phyloP scores from a whole-genome alignment of 805 yeast genomes.

The Kazachstania psychrophila region DNA sequence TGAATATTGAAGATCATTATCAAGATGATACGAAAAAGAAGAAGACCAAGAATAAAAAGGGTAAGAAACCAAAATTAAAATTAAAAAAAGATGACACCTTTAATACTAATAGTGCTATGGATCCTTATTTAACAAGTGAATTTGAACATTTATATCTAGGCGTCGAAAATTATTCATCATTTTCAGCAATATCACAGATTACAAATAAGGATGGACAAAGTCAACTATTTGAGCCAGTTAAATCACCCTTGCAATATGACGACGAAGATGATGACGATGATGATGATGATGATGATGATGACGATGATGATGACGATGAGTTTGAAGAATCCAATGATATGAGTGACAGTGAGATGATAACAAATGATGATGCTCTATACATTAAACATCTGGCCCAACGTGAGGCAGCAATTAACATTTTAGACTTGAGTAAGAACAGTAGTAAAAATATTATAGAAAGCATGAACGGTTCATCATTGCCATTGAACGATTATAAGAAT shows the following conservation, averaged over 20 bases:
- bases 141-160: constrained; percentile 7
- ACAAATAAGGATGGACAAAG: too few relatives aligned
- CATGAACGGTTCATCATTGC: not conserved
- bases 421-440: too few relatives aligned
- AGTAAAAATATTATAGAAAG: not conserved
- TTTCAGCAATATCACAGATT: not conserved
- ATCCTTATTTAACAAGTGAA: constrained; percentile 4
- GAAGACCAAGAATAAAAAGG: not conserved
- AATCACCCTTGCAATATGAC: too few relatives aligned
- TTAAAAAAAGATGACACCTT: too few relatives aligned
- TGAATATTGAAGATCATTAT: not conserved
- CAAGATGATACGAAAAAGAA: constrained; percentile 2
- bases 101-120: not conserved
- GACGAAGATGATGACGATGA: too few relatives aligned
- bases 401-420: not conserved
- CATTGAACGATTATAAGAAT: not conserved
- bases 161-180: constrained; percentile 5
- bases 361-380: too few relatives aligned
- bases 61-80: not conserved
- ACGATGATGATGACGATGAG: too few relatives aligned
- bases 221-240: too few relatives aligned
- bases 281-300: too few relatives aligned
- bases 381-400: too few relatives aligned
- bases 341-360: too few relatives aligned
- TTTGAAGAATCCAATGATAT: too few relatives aligned